These are phyloP conservation scores for Aspergillus indologenus DNA, from an alignment of 495 filamentous ascomycete species.

Conservation along the genomic window DNA sequence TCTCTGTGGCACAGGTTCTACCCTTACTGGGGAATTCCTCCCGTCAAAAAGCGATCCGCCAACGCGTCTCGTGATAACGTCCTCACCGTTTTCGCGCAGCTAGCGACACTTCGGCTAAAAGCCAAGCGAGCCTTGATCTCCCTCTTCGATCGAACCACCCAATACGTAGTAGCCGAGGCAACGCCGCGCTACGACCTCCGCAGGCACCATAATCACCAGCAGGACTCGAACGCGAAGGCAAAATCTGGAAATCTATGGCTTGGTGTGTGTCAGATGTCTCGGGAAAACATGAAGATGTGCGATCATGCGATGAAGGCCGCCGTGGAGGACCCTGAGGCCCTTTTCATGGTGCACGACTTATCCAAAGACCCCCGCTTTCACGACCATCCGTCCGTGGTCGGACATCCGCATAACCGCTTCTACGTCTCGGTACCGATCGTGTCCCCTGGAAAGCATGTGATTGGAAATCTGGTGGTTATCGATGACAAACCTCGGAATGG, in stretches of 20 bases:
- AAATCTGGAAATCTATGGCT: constrained; percentile 36
- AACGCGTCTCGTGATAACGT: constrained; percentile 9
- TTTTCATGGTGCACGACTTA: constrained; percentile 30
- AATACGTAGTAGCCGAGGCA: constrained; percentile 50
- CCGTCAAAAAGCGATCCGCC: neutral
- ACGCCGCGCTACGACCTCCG: constrained; percentile 41
- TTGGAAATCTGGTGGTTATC: constrained; percentile 60
- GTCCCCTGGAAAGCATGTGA: constrained; percentile 57
- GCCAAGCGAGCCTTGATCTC: constrained; percentile 11
- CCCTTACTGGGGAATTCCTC: constrained; percentile 11
- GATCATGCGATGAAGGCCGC: constrained; percentile 33
- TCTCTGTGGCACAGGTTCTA: constrained; percentile 3
- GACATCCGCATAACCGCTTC: constrained; percentile 28
- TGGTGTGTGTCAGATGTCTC: constrained; percentile 32
- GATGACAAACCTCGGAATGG: constrained; percentile 37
- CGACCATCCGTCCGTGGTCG: constrained; percentile 28
- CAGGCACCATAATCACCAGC: constrained; percentile 16
- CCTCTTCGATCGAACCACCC: constrained; percentile 29
- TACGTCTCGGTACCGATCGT: constrained; percentile 45
- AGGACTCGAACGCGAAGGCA: neutral
- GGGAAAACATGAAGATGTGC: constrained; percentile 20
- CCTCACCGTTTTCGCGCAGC: constrained; percentile 10
- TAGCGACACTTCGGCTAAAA: constrained; percentile 7
- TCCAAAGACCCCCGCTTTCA: constrained; percentile 28
- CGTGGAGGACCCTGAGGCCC: constrained; percentile 30